Evolutionary conservation across 2,329 filamentous ascomycete species (phyloP).

Genomic region (Cylindrodendrum hubeiense): DNA sequence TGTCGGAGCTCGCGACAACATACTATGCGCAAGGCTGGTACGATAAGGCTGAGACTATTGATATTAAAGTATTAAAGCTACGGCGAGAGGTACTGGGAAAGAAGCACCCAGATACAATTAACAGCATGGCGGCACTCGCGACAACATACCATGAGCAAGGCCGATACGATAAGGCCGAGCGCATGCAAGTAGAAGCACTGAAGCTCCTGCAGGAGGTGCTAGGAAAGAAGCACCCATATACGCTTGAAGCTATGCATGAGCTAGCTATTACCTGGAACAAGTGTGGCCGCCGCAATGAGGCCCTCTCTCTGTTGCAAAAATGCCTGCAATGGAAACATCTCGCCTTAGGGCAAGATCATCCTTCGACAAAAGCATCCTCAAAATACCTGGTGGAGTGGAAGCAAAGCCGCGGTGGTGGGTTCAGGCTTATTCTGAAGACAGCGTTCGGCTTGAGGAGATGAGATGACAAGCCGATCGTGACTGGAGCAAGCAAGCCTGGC

Average conservation of each 20-base stretch:
- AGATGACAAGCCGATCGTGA: too few relatives aligned
- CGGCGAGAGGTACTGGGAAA: background rate
- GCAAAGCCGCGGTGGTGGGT: too few relatives aligned
- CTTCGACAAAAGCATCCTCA: background rate
- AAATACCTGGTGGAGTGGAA: background rate
- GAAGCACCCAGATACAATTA: background rate
- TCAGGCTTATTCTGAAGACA: too few relatives aligned
- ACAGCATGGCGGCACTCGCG: background rate
- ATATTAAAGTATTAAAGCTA: background rate
- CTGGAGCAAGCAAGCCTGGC: too few relatives aligned
- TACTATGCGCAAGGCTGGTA: background rate
- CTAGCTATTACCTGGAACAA: background rate
- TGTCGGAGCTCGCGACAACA: rapidly evolving
- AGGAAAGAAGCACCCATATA: background rate
- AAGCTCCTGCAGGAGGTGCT: background rate
- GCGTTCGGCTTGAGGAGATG: too few relatives aligned
- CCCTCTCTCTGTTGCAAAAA: background rate
- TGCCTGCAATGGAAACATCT: background rate
- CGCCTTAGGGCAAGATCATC: background rate
- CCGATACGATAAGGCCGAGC: background rate
- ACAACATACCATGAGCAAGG: background rate
- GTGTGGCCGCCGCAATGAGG: background rate
- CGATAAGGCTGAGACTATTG: background rate
- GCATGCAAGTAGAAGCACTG: background rate
- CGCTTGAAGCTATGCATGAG: rapidly evolving